Evolutionary conservation across 1,284 basidiomycete species (phyloP), one percentile per base, ranked within the genome.

Genomic region (Boletus smithii): DNA sequence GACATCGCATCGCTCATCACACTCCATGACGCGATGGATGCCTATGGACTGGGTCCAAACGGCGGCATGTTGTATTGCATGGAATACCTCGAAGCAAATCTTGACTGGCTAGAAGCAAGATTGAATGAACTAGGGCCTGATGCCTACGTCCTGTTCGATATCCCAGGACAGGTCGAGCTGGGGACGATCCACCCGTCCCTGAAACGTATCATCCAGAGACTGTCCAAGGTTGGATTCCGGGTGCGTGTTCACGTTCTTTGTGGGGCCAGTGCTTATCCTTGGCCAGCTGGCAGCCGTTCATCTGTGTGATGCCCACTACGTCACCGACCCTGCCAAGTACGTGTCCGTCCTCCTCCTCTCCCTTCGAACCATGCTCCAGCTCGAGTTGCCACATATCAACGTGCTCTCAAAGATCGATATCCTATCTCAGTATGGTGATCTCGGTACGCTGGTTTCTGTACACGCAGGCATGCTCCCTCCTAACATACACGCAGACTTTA

Each of bases 41-140:
- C 88, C 54, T 83, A 89, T 54, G 80, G 81, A 0, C 77, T 99
- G 0, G 97, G 97, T 0, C 97, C 97, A 0, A 99, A 99, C 57
- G 97, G 97, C 5, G 95, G 85, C 3, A 94, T 98, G 86, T 73
- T 99, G 14, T 99, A 95, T 65, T 95, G 93, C 66, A 90, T 98
- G 77, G 97, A 99, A 66, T 98, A 98, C 66, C 80, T 99, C 18
- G 95, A 99, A 62, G 84, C 80, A 20, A 98, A 99, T 68, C 81
- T 88, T 57, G 95, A 98, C 67, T 99, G 97, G 97, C 77, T 99
- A 20, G 84, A 93, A 62, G 77, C 77, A 29, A 69, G 83, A 38
- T 69, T 98, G 57, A 77, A 77, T 47, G 79, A 79, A 58, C 70
- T 91, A 1, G 84, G 81, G 5, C 69, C 76, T 36, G 85, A 89